Conservation (phyloP, 1,139 yeast species). For the Barnettozyma hawaiiensis region DNA sequence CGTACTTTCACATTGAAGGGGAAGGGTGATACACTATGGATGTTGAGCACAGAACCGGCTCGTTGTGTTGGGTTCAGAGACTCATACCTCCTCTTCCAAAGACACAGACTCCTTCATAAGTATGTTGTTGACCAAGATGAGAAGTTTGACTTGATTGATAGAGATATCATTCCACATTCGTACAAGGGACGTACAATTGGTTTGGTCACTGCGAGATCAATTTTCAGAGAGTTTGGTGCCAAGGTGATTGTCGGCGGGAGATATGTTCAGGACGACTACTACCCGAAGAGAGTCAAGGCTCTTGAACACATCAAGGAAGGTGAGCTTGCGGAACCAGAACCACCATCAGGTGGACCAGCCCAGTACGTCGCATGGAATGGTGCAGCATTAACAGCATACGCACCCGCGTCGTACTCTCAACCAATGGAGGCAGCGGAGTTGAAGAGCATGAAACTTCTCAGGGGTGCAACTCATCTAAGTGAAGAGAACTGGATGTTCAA, state of each 20-base stretch:
- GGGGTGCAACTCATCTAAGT: constrained; percentile 37
- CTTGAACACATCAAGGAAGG: constrained; percentile 69
- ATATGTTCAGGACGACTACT: constrained; percentile 82
- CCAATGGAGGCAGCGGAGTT: constrained; percentile 21
- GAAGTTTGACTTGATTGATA: constrained; percentile 74
- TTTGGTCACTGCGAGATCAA: constrained; percentile 84
- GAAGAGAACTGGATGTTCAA: constrained; percentile 86
- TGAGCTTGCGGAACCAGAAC: constrained; percentile 73
- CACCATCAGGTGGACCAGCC: constrained; percentile 41
- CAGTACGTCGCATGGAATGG: constrained; percentile 52
- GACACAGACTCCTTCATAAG: constrained; percentile 66
- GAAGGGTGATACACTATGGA: constrained; percentile 67
- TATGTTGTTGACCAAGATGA: constrained; percentile 72
- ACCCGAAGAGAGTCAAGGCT: constrained; percentile 66
- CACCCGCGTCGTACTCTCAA: constrained; percentile 38
- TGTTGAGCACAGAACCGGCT: constrained; percentile 96
- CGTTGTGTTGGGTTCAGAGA: constrained; percentile 92
- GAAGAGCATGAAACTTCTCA: constrained; percentile 25
- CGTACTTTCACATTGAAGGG: constrained; percentile 76
- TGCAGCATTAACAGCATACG: constrained; percentile 34
- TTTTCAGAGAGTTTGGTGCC: constrained; percentile 91
- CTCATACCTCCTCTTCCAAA: constrained; percentile 83
- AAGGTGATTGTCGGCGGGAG: constrained; percentile 74
- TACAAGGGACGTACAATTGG: constrained; percentile 89
- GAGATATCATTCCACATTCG: constrained; percentile 82